phyloP scores from a whole-genome alignment of 805 yeast genomes.

The Yarrowia osloensis region DNA sequence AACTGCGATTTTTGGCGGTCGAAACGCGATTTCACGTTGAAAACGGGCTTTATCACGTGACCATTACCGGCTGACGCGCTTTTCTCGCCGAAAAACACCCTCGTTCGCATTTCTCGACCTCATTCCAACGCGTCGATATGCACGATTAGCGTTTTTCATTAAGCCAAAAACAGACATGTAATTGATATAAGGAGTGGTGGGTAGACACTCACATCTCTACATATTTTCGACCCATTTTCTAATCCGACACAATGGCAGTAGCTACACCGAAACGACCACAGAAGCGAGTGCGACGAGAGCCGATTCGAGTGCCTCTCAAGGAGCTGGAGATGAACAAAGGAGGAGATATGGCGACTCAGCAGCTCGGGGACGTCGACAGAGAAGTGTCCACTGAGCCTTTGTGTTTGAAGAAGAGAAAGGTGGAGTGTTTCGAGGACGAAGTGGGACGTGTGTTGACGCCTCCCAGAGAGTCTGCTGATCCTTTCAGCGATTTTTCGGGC shows the following conservation, averaged over 20 bases:
- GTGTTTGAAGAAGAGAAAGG: not conserved
- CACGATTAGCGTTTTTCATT: slow-evolving; percentile 4
- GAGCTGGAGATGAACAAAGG: not conserved
- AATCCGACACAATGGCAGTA: slow-evolving; percentile 2
- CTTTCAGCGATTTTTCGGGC: not conserved
- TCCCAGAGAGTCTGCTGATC: not conserved
- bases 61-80: not conserved
- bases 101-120: not conserved
- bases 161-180: slow-evolving; percentile 18
- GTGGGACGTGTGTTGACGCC: not conserved
- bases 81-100: too few relatives aligned
- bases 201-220: not conserved
- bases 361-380: not conserved
- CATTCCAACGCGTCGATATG: not conserved
- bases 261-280: slow-evolving; percentile 30
- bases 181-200: slow-evolving; percentile 15
- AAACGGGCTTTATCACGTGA: not conserved
- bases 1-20: not conserved
- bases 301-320: slow-evolving; percentile 9
- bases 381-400: not conserved
- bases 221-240: not conserved
- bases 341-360: not conserved
- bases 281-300: slow-evolving; percentile 25
- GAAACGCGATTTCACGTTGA: not conserved
- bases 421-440: slow-evolving; percentile 3